These are phyloP conservation scores for Lipomyces chichibuensis DNA, from an alignment of 805 yeast species.

Conservation along the genomic window DNA sequence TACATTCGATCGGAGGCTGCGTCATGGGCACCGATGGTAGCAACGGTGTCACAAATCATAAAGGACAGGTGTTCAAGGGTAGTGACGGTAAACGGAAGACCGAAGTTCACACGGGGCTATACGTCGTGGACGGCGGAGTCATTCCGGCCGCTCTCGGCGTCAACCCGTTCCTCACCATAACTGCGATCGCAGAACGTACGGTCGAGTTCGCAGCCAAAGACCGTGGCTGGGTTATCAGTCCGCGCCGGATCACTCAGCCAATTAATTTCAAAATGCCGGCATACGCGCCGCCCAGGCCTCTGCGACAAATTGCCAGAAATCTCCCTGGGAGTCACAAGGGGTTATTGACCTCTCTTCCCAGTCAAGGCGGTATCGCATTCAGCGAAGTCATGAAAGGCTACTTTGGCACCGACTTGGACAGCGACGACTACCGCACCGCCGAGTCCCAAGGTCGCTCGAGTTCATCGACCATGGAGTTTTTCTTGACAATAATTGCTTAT, in stretches of 20 bases:
- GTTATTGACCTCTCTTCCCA: not conserved
- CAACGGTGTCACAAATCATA: not conserved
- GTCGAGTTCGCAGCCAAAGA: not conserved
- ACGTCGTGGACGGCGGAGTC: not conserved
- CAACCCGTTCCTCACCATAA: not conserved
- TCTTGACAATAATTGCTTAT: not conserved
- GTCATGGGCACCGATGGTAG: not conserved
- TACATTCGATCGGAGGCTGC: not conserved
- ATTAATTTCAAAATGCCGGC: not conserved
- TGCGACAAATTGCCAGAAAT: not conserved
- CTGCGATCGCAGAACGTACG: not conserved
- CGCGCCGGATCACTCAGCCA: not conserved
- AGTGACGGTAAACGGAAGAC: not conserved
- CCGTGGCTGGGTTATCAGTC: not conserved
- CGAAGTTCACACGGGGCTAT: not conserved
- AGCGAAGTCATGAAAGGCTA: not conserved
- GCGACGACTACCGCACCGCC: not conserved
- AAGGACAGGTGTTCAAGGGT: not conserved
- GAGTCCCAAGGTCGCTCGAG: not conserved
- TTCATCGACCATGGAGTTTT: not conserved
- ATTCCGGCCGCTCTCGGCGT: not conserved
- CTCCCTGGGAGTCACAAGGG: not conserved
- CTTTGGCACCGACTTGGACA: not conserved
- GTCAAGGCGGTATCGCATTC: not conserved
- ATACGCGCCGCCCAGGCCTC: not conserved